phyloP scores from a whole-genome alignment of 768 basidiomycete genomes.

The Suillus placidus region DNA sequence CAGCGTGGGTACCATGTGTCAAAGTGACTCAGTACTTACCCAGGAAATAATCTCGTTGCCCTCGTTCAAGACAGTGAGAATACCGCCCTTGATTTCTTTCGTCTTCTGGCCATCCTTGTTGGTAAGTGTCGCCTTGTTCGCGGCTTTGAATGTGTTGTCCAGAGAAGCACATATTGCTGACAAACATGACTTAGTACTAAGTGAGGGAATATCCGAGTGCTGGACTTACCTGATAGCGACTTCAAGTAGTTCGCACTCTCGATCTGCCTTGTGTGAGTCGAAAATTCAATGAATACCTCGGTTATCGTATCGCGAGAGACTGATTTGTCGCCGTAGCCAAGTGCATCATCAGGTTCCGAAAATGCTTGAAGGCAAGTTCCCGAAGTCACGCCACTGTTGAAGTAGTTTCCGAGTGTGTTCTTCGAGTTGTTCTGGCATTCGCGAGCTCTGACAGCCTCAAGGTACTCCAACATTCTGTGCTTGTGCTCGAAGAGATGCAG shows the following conservation, averaged over 20 bases:
- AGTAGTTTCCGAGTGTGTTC: not conserved
- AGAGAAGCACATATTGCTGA: constrained; percentile 15
- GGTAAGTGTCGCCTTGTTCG: constrained; percentile 18
- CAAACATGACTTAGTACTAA: not conserved
- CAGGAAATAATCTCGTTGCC: constrained; percentile 17
- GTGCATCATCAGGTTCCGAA: constrained; percentile 3
- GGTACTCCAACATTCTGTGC: constrained; percentile 19
- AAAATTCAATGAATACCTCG: constrained; percentile 22
- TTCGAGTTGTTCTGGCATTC: not conserved
- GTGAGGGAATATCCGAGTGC: too few species aligned
- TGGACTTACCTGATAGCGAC: too few species aligned
- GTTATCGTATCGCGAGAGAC: constrained; percentile 25
- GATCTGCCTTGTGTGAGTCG: not conserved
- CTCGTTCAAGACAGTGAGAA: constrained; percentile 21
- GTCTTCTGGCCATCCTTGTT: not conserved
- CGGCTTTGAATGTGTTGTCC: constrained; percentile 22
- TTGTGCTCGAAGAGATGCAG: constrained; percentile 27
- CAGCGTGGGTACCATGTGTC: too few species aligned
- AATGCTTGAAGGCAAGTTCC: not conserved
- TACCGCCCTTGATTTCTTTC: constrained; percentile 15
- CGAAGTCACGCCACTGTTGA: too few species aligned
- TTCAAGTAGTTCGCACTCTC: not conserved
- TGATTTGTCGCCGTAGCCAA: constrained; percentile 12
- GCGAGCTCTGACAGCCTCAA: constrained; percentile 8
- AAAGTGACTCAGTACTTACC: constrained; percentile 11